phyloP scores from a whole-genome alignment of 176 grass and related monocot genomes.

The Urochloa ruziziensis region DNA sequence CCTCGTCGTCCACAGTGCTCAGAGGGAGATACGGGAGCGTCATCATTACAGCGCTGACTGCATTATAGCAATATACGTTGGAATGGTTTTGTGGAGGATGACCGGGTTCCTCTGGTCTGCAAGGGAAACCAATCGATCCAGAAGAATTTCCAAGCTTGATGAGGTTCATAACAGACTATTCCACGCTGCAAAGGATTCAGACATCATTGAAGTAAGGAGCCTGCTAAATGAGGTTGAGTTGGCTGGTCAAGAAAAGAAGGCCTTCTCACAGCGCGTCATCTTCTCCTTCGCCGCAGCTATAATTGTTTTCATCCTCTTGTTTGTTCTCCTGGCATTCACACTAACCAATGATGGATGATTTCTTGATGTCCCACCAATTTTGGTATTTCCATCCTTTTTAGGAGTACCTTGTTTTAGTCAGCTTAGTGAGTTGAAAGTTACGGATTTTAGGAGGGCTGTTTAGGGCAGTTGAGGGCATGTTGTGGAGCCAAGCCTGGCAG shows the following conservation, averaged over 20 bases:
- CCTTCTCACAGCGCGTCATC: slow-evolving; percentile 53
- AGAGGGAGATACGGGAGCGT: slow-evolving; percentile 82
- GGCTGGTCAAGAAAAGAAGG: slow-evolving; percentile 59
- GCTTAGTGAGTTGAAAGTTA: background rate
- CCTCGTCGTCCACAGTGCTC: slow-evolving; percentile 73
- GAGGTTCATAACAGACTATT: slow-evolving; percentile 60
- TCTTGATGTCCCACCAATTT: background rate
- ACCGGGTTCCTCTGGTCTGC: slow-evolving; percentile 79
- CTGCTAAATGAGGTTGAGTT: slow-evolving; percentile 73
- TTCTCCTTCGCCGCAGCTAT: slow-evolving; percentile 54
- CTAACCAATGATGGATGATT: slow-evolving; percentile 81
- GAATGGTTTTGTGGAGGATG: slow-evolving; percentile 90
- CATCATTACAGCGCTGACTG: slow-evolving; percentile 90
- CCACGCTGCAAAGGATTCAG: slow-evolving; percentile 73
- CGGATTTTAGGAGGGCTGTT: background rate
- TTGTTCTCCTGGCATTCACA: slow-evolving; percentile 63
- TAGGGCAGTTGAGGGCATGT: background rate
- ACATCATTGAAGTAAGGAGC: slow-evolving; percentile 59
- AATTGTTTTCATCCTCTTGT: slow-evolving; percentile 58
- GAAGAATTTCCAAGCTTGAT: slow-evolving; percentile 69
- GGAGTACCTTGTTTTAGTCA: background rate
- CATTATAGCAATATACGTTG: slow-evolving; percentile 77
- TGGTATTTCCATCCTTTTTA: background rate
- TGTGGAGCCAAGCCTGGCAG: background rate
- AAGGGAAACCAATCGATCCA: slow-evolving; percentile 44